phyloP scores from a whole-genome alignment of 1,139 yeast genomes.

The Geotrichum cucujoidarum region DNA sequence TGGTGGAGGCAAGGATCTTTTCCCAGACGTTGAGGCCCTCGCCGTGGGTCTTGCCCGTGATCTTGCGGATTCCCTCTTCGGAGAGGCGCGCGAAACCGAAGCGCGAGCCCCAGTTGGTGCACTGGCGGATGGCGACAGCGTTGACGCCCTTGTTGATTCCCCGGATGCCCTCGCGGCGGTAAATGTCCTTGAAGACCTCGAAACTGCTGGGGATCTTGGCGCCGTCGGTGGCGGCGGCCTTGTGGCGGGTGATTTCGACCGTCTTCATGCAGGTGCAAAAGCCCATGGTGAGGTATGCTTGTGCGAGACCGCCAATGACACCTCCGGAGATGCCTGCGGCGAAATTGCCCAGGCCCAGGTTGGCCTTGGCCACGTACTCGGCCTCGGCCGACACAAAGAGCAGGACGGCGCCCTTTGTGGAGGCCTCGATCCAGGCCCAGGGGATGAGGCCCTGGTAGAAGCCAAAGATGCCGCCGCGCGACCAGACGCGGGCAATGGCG shows the following conservation, averaged over 20 bases:
- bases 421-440: constrained; percentile 99
- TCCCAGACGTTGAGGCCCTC: constrained; percentile 63
- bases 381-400: constrained; percentile 89
- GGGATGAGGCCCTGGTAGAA: constrained; percentile 97
- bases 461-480: constrained; percentile 87
- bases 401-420: constrained; percentile 96
- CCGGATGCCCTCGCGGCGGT: constrained; percentile 75
- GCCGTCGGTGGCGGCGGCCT: constrained; percentile 44
- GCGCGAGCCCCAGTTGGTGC: constrained; percentile 98
- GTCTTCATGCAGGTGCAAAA: constrained; percentile 98
- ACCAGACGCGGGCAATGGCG: constrained; percentile 74
- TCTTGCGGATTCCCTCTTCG: constrained; percentile 70
- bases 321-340: constrained; percentile 93
- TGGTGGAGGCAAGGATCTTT: constrained; percentile 77
- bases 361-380: constrained; percentile 63
- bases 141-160: constrained; percentile 98
- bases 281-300: constrained; percentile 93
- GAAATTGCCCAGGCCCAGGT: constrained; percentile 64
- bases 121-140: constrained; percentile 96
- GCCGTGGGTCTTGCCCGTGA: constrained; percentile 55
- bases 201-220: constrained; percentile 65
- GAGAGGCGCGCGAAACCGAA: constrained; percentile 90
- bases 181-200: constrained; percentile 81
- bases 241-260: constrained; percentile 85
- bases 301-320: constrained; percentile 91